These are phyloP conservation scores for Salvia miltiorrhiza DNA, from an alignment of 257 asterid species.

Conservation along the genomic window DNA sequence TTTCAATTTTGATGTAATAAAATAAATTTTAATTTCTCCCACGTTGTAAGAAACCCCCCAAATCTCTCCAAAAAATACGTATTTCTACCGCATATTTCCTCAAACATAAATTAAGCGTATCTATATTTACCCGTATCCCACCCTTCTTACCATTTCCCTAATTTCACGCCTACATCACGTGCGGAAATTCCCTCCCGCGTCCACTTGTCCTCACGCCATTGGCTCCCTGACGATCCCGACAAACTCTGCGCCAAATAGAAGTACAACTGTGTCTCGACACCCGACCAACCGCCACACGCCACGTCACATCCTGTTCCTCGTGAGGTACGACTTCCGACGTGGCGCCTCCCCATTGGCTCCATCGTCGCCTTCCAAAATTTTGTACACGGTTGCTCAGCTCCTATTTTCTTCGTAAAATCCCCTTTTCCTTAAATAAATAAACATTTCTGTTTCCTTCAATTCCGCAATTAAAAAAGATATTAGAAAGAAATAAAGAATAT, in stretches of 20 bases:
- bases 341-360: conserved; percentile 20
- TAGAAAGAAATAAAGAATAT: not conserved
- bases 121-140: not conserved
- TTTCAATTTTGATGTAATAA: not conserved
- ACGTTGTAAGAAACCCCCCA: not conserved
- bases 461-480: no score
- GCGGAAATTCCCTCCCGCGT: conserved; percentile 49
- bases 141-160: conserved; percentile 23
- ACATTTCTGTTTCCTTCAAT: conserved; percentile 4
- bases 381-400: not conserved
- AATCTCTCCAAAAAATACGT: conserved; percentile 1
- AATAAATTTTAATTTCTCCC: not conserved
- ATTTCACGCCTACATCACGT: conserved; percentile 58
- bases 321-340: conserved; percentile 10
- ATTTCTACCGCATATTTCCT: not conserved
- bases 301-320: conserved; percentile 17
- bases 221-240: conserved; percentile 16
- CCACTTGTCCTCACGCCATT: conserved; percentile 32
- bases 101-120: not conserved
- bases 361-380: not conserved
- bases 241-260: not conserved
- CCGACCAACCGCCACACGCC: conserved; percentile 22
- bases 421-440: not conserved
- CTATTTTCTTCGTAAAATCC: conserved; percentile 21
- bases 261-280: not conserved